Evolutionary conservation across 78 protist species (phyloP), one percentile per base, ranked within the genome.

Genomic region (Reticulomyxa filosa): DNA sequence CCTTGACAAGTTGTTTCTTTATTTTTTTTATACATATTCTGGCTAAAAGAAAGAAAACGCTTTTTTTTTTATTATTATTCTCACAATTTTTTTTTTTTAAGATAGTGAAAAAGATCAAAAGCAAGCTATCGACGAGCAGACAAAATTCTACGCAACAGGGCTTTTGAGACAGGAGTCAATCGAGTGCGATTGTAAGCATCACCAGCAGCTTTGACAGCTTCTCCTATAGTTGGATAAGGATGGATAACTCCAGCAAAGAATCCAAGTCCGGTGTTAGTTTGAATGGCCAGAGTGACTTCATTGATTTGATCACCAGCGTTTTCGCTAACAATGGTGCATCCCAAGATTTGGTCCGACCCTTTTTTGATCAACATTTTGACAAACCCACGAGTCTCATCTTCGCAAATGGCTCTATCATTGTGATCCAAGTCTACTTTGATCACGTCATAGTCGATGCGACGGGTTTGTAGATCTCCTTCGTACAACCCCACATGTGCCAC

Each of bases 401-500:
- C 83, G 38, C 46, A 48, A n/a, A 70, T 65, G 2, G 53, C 38
- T 0, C 83, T 70, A 37, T 79, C 83, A 35, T 62, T 72, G 48
- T 74, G 73, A 20, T 6, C 67, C 7, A 79, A 48, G 11, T 0
- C 0, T 11, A 25, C 0, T 26, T 20, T 8, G 65, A 29, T 70
- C 36, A 27, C 13, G 26, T 39, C 34, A 42, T 17, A 46, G 33
- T 0, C 65, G 11, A 62, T 11, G 17, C 33, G 32, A 1, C 2
- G 1, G 2, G 62, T 2, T 2, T 29, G 13, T 20, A 68, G 57
- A 10, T 65, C 82, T 22, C 6, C 23, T 26, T 38, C 75, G 62
- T 71, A 72, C 38, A 1, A 17, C 0, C 82, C 82, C 4, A 71
- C 82, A 55, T 72, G 82, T 25, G 82, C 78, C 4, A 78, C 56